These are phyloP conservation scores for Solanum neorickii DNA, from an alignment of 257 asterid species.

Conservation along the genomic window DNA sequence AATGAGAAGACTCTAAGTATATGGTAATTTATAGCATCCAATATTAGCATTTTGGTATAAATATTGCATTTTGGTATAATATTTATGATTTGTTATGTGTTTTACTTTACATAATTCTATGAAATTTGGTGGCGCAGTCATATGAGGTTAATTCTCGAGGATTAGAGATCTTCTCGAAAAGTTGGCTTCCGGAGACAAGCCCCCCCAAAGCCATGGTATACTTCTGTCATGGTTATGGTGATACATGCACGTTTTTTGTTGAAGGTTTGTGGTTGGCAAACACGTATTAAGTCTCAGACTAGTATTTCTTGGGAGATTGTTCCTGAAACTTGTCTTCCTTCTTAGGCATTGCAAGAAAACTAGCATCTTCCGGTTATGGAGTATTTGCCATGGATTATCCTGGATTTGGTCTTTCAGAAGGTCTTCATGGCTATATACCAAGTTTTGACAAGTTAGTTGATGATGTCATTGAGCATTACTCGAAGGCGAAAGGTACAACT, in stretches of 20 bases:
- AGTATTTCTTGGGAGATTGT: conserved; percentile 9
- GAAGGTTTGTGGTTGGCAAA: conserved; percentile 35
- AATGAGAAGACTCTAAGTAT: not conserved
- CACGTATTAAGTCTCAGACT: not conserved
- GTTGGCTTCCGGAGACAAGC: conserved; percentile 28
- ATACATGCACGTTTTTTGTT: conserved; percentile 13
- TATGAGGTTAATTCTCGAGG: conserved; percentile 28
- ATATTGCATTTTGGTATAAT: not conserved
- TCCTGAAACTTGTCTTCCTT: conserved; percentile 20
- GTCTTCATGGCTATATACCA: conserved; percentile 39
- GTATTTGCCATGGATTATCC: conserved; percentile 22
- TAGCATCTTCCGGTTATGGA: conserved; percentile 10
- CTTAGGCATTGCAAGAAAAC: conserved; percentile 37
- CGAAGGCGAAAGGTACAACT: conserved; percentile 30
- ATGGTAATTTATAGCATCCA: not conserved
- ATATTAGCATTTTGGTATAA: not conserved
- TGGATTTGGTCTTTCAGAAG: conserved; percentile 65
- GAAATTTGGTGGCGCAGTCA: conserved; percentile 13
- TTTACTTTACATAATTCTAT: not conserved
- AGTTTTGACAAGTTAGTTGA: conserved; percentile 48
- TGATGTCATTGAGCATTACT: conserved; percentile 45
- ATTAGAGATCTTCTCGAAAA: conserved; percentile 23
- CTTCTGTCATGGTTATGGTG: conserved; percentile 69
- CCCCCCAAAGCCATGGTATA: conserved; percentile 32
- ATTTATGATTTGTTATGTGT: not conserved